phyloP scores from a whole-genome alignment of 371 early-diverging fungal species.

The Phascolomyces articulosus region DNA sequence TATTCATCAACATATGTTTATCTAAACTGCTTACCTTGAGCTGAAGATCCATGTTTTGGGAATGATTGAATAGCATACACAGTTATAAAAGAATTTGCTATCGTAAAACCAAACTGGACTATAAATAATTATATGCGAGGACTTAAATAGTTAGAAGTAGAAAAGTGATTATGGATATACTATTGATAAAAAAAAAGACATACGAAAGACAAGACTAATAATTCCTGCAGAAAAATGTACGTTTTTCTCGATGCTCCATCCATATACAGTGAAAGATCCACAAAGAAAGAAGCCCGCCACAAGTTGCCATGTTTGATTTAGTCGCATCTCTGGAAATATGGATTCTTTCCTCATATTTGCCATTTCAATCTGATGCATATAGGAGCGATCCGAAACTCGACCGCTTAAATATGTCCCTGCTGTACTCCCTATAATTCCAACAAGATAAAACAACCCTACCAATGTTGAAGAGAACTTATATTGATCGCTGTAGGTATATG shows the following conservation, averaged over 20 bases:
- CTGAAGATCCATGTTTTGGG: background rate
- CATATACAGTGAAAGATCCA: slow-evolving; percentile 31
- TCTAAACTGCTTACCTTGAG: background rate
- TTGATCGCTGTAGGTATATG: slow-evolving; percentile 33
- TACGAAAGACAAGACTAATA: slow-evolving; percentile 38
- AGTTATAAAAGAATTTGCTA: background rate
- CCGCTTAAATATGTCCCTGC: slow-evolving; percentile 41
- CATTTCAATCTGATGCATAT: slow-evolving; percentile 22
- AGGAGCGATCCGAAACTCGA: slow-evolving; percentile 32
- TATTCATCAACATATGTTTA: background rate
- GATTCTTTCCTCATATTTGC: slow-evolving; percentile 17
- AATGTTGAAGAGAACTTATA: slow-evolving; percentile 31
- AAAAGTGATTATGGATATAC: background rate
- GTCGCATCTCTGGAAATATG: slow-evolving; percentile 38
- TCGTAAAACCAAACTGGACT: background rate
- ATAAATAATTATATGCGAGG: background rate
- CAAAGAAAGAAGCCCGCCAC: slow-evolving; percentile 19
- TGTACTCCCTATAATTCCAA: slow-evolving; percentile 31
- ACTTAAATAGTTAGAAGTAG: background rate
- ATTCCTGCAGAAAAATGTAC: slow-evolving; percentile 44
- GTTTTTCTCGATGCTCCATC: slow-evolving; percentile 42
- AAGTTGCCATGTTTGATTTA: slow-evolving; percentile 23
- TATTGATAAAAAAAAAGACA: slow-evolving; percentile 1
- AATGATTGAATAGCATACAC: background rate
- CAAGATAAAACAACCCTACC: slow-evolving; percentile 41